Evolutionary conservation across 148 eudicot genomes (phyloP).

Genomic region (Euryodendron excelsum): DNA sequence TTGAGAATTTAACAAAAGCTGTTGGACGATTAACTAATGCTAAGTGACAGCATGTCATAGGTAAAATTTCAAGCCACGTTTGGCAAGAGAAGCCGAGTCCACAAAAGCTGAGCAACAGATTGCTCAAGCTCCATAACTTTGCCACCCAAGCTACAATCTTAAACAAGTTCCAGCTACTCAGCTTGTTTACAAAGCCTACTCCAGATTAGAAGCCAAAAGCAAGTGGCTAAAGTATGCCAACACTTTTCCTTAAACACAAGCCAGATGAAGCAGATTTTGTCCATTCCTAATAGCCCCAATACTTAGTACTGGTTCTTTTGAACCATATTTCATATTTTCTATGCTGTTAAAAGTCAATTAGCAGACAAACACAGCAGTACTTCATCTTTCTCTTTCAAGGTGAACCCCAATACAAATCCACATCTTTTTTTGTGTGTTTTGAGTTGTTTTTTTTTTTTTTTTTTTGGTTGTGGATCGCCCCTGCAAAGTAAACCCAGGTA

Average conservation of each 20-base stretch:
- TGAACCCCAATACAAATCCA: constrained; percentile 4
- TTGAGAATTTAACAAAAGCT: background rate
- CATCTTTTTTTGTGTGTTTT: no score
- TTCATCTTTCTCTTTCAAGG: constrained; percentile 8
- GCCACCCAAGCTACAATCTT: background rate
- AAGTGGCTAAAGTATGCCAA: background rate
- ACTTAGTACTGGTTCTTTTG: background rate
- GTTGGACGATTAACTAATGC: background rate
- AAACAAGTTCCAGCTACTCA: background rate
- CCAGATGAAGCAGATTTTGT: background rate
- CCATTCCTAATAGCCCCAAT: background rate
- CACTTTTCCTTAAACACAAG: background rate
- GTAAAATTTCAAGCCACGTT: background rate
- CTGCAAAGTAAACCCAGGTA: no score
- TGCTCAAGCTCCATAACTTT: background rate
- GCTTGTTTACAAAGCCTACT: constrained; percentile 5
- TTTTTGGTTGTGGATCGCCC: no score
- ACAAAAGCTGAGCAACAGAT: background rate
- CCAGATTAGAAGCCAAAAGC: background rate
- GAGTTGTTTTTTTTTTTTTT: no score
- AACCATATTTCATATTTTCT: background rate
- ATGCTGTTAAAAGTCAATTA: background rate
- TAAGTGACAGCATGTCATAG: background rate
- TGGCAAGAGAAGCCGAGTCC: background rate
- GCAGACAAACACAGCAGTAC: background rate